Evolutionary conservation across 2,329 filamentous ascomycete genomes (phyloP).

Genomic region (Colletotrichum godetiae): DNA sequence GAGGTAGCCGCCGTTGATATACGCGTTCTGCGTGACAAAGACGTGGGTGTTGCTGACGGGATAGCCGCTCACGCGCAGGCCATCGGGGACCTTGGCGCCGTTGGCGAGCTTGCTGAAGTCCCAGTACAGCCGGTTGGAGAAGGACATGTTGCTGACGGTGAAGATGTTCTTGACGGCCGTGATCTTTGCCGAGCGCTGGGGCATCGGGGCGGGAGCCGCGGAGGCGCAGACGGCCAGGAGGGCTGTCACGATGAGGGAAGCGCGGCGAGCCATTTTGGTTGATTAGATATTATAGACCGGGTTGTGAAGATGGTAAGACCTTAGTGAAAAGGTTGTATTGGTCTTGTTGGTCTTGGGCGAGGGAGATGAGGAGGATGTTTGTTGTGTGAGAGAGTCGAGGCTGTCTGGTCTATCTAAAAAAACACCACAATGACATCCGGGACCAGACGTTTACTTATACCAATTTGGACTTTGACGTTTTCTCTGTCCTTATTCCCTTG

Average conservation of each 20-base stretch:
- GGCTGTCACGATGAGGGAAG: slow-evolving; percentile 1
- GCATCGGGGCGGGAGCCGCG: not conserved
- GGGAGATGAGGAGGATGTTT: not conserved
- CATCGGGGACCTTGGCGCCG: slow-evolving; percentile 34
- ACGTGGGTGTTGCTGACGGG: slow-evolving; percentile 26
- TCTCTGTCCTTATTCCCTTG: not conserved
- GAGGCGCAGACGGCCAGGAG: slow-evolving; percentile 9
- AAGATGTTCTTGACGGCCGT: not conserved
- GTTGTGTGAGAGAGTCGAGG: not conserved
- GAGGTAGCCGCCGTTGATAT: slow-evolving; percentile 42
- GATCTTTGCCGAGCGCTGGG: slow-evolving; percentile 13
- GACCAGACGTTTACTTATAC: not conserved
- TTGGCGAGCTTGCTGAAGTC: slow-evolving; percentile 14
- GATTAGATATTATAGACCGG: not conserved
- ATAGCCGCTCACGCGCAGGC: slow-evolving; percentile 40
- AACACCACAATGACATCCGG: not conserved
- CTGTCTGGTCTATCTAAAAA: not conserved
- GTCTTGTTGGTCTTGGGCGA: too few species aligned
- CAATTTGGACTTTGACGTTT: not conserved
- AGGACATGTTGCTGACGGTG: not conserved
- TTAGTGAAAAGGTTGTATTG: not conserved
- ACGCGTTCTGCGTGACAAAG: slow-evolving; percentile 34
- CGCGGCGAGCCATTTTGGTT: not conserved
- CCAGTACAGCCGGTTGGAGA: slow-evolving; percentile 12
- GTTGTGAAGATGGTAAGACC: not conserved